phyloP scores from a whole-genome alignment of 495 filamentous ascomycete species.

The Aspergillus taichungensis region DNA sequence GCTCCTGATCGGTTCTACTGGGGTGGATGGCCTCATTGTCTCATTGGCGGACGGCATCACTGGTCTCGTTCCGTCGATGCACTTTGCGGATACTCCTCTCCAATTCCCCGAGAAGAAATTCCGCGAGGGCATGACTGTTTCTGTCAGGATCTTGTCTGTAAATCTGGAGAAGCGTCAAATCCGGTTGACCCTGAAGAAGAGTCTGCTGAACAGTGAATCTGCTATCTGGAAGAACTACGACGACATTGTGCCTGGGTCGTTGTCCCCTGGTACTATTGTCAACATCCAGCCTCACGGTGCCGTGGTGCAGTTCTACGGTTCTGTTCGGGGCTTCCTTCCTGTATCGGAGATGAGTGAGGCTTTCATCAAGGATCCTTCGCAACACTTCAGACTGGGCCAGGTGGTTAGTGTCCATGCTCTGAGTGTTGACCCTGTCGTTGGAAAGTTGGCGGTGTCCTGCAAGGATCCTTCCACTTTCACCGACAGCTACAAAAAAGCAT shows the following conservation, averaged over 20 bases:
- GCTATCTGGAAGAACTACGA: slow-evolving; percentile 67
- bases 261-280: slow-evolving; percentile 76
- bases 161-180: slow-evolving; percentile 68
- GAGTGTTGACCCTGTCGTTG: slow-evolving; percentile 60
- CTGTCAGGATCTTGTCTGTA: slow-evolving; percentile 72
- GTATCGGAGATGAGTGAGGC: slow-evolving; percentile 96
- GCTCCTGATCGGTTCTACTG: slow-evolving; percentile 60
- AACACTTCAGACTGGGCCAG: slow-evolving; percentile 85
- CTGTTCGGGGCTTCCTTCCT: slow-evolving; percentile 74
- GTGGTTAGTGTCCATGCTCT: slow-evolving; percentile 80
- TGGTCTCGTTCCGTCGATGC: slow-evolving; percentile 77
- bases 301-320: slow-evolving; percentile 86
- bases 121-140: slow-evolving; percentile 75
- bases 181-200: slow-evolving; percentile 89
- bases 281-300: slow-evolving; percentile 70
- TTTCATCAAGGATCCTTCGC: slow-evolving; percentile 76
- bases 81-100: slow-evolving; percentile 77
- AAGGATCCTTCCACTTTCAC: slow-evolving; percentile 75
- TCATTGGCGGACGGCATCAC: slow-evolving; percentile 77
- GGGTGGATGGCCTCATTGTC: slow-evolving; percentile 71
- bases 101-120: slow-evolving; percentile 96
- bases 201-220: slow-evolving; percentile 77
- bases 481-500: slow-evolving; percentile 61
- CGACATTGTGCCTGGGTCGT: slow-evolving; percentile 55
- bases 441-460: slow-evolving; percentile 80